phyloP scores from a whole-genome alignment of 164 flowering plant genomes.

The Berberis thunbergii region DNA sequence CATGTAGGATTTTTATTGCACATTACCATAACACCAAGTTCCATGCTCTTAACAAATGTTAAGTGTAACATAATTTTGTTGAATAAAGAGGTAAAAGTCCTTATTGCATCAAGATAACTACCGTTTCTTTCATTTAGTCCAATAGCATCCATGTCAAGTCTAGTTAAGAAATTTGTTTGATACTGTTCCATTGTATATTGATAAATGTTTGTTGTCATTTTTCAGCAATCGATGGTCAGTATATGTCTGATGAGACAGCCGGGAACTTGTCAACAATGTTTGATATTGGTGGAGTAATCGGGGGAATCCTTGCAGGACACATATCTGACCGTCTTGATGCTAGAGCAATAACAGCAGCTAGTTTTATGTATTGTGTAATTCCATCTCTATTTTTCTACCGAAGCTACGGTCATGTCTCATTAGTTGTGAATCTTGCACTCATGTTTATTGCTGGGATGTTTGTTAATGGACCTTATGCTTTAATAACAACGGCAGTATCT shows the following conservation, averaged over 20 bases:
- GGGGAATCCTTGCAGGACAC: constrained; percentile 76
- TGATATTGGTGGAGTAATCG: constrained; percentile 74
- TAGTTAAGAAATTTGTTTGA: too few relatives aligned
- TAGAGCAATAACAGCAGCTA: constrained; percentile 76
- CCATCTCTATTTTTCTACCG: constrained; percentile 65
- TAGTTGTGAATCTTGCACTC: constrained; percentile 36
- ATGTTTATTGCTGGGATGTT: constrained; percentile 69
- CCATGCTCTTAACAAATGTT: too few relatives aligned
- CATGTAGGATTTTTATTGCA: too few relatives aligned
- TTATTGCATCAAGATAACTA: too few relatives aligned
- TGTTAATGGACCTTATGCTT: constrained; percentile 79
- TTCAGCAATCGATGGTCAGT: constrained; percentile 65
- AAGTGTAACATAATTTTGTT: too few relatives aligned
- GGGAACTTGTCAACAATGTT: constrained; percentile 69
- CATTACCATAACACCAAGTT: too few relatives aligned
- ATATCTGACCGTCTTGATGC: constrained; percentile 69
- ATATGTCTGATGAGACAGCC: constrained; percentile 50
- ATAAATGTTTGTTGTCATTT: constrained; percentile 3
- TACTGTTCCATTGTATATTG: background rate
- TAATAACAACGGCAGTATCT: constrained; percentile 79
- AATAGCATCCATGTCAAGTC: too few relatives aligned
- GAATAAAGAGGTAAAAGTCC: too few relatives aligned
- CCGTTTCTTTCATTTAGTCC: too few relatives aligned
- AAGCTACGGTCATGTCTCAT: constrained; percentile 47
- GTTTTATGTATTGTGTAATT: constrained; percentile 68